Percentiles rank a stretch among this genome's conserved stretches.
These are phyloP conservation scores for Picochlorum sp. DNA, from an alignment of 139 green algal genomes.

Conservation along the genomic window DNA sequence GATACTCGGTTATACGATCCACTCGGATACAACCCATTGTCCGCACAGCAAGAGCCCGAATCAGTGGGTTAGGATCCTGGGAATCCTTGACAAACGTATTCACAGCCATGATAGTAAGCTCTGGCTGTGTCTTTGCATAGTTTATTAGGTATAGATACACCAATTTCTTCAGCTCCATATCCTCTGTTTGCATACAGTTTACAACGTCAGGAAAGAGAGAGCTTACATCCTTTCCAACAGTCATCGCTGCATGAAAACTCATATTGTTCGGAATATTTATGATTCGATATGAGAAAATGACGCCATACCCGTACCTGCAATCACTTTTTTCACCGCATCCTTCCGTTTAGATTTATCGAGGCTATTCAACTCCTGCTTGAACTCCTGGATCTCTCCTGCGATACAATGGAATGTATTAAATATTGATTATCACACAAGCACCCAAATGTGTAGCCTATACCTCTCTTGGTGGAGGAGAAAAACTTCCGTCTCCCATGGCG, in stretches of 20 bases:
- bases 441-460: slow-evolving; percentile 20
- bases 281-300: background rate
- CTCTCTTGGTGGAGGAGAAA: slow-evolving; percentile 93
- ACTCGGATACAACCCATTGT: slow-evolving; percentile 99
- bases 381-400: slow-evolving; percentile 91
- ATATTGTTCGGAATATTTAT: too few relatives aligned
- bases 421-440: background rate
- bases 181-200: slow-evolving; percentile 96
- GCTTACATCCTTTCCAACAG: slow-evolving; percentile 69
- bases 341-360: slow-evolving; percentile 85
- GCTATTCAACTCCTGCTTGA: slow-evolving; percentile 84
- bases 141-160: slow-evolving; percentile 99
- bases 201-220: slow-evolving; percentile 71
- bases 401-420: background rate
- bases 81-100: slow-evolving; percentile 99
- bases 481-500: slow-evolving; percentile 74
- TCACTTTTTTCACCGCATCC: slow-evolving; percentile 96
- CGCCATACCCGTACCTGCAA: slow-evolving; percentile 24
- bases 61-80: slow-evolving; percentile 95
- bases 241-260: slow-evolving; percentile 70
- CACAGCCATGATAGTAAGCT: slow-evolving; percentile 97
- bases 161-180: slow-evolving; percentile 93
- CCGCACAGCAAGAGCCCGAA: slow-evolving; percentile 90
- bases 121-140: slow-evolving; percentile 97
- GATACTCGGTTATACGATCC: slow-evolving; percentile 98